Percentiles rank a stretch among this genome's conserved stretches.
phyloP scores from a whole-genome alignment of 2,329 filamentous ascomycete species.

The Diaporthe caulivora region DNA sequence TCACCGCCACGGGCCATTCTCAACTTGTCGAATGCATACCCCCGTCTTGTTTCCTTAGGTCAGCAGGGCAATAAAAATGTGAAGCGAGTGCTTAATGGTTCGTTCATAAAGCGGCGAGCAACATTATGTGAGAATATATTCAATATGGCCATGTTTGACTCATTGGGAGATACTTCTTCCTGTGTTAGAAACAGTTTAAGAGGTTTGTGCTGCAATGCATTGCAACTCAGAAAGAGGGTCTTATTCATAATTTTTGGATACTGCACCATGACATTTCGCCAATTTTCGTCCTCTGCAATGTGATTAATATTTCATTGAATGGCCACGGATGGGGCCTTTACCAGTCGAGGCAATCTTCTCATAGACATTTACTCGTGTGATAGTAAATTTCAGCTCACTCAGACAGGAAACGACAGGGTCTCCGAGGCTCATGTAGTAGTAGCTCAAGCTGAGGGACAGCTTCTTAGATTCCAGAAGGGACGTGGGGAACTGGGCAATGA shows the following conservation, averaged over 20 bases:
- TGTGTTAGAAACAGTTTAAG: background rate
- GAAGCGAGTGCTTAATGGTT: background rate
- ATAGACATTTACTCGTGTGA: background rate
- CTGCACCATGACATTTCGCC: no score
- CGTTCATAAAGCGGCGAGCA: background rate
- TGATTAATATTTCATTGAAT: no score
- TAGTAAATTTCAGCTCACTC: background rate
- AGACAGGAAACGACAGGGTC: background rate
- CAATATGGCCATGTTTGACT: no score
- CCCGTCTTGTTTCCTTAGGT: no score
- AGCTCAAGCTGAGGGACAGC: background rate
- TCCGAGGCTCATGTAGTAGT: background rate
- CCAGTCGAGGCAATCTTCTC: no score
- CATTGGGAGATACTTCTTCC: no score
- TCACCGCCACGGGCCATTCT: background rate
- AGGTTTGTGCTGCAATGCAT: background rate
- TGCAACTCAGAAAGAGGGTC: background rate
- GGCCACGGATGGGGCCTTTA: background rate
- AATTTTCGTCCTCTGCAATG: no score
- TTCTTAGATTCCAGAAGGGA: background rate
- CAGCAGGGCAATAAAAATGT: no score
- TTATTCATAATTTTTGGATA: no score
- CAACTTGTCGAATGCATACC: background rate
- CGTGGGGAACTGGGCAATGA: no score
- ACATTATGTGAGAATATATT: no score